These are phyloP conservation scores for Daedaleopsis sinensis DNA, from an alignment of 768 basidiomycete species.

Conservation along the genomic window DNA sequence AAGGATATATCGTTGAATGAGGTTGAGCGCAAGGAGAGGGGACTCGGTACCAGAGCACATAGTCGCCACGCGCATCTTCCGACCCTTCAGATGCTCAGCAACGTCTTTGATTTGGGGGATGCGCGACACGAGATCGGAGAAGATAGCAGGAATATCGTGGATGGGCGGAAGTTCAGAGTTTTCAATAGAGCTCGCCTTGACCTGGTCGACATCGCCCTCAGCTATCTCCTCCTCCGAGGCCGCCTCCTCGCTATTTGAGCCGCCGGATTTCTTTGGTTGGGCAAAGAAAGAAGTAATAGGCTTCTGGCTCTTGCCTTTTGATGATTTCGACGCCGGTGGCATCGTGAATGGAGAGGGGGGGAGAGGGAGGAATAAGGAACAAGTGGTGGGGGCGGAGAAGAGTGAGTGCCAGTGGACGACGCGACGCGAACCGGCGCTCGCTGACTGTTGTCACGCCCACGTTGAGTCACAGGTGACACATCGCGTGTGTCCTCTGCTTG, in stretches of 20 bases:
- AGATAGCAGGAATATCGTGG: conserved; percentile 69
- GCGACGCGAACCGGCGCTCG: conserved; percentile 6
- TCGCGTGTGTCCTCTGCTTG: not conserved
- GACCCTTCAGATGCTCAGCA: conserved; percentile 67
- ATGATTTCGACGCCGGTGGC: conserved; percentile 30
- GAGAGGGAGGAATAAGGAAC: conserved; percentile 4
- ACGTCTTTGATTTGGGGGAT: conserved; percentile 69
- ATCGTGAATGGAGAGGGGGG: conserved; percentile 14
- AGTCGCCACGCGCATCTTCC: conserved; percentile 90
- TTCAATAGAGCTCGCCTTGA: conserved; percentile 34
- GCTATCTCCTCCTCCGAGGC: conserved; percentile 13
- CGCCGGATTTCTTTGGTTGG: conserved; percentile 23
- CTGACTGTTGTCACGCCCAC: conserved; percentile 22
- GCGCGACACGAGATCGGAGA: conserved; percentile 70
- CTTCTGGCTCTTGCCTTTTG: conserved; percentile 46
- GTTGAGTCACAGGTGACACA: conserved; percentile 26
- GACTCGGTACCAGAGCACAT: conserved; percentile 99
- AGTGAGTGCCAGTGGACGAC: conserved; percentile 11
- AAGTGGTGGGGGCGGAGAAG: conserved; percentile 3
- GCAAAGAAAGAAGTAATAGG: conserved; percentile 61
- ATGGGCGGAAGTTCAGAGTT: conserved; percentile 77
- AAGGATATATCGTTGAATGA: conserved; percentile 77
- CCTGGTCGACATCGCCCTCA: conserved; percentile 35
- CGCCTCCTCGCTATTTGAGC: conserved; percentile 11
- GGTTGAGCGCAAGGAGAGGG: conserved; percentile 85